A percentile compares a stretch with the other conserved stretches of the same genome.
Evolutionary conservation across 805 yeast species (phyloP).

Genomic region (Saturnispora bothae): DNA sequence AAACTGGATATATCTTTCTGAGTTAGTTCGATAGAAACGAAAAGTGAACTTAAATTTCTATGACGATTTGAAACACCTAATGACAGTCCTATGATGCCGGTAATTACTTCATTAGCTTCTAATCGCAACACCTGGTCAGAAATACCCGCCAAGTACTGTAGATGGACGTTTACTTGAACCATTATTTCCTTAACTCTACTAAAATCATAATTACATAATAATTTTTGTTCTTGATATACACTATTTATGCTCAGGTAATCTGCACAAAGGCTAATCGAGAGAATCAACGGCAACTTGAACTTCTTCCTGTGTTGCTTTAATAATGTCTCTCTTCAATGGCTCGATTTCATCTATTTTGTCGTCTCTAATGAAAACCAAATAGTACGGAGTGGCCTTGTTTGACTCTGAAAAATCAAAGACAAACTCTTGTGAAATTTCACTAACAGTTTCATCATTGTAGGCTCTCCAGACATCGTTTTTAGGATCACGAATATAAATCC

Average conservation of each 20-base stretch:
- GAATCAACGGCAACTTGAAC: no score
- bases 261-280: no score
- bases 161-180: conserved; percentile 7
- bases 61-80: conserved; percentile 8
- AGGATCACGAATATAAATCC: conserved; percentile 85
- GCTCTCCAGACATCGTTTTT: conserved; percentile 62
- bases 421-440: conserved; percentile 59
- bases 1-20: neutral
- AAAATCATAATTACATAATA: no score
- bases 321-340: conserved; percentile 47
- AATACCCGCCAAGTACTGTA: conserved; percentile 9
- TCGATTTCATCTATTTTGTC: conserved; percentile 47
- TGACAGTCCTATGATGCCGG: conserved; percentile 5
- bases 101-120: neutral
- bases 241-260: no score
- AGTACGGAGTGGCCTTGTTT: conserved; percentile 91
- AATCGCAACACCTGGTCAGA: conserved; percentile 10
- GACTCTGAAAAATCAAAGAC: conserved; percentile 56
- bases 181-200: no score
- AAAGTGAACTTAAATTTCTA: conserved; percentile 2
- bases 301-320: neutral
- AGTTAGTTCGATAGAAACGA: conserved; percentile 1
- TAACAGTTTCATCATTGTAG: conserved; percentile 92
- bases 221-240: no score
- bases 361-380: conserved; percentile 70